phyloP scores from a whole-genome alignment of 805 yeast species.

The Torulaspora delbrueckii region DNA sequence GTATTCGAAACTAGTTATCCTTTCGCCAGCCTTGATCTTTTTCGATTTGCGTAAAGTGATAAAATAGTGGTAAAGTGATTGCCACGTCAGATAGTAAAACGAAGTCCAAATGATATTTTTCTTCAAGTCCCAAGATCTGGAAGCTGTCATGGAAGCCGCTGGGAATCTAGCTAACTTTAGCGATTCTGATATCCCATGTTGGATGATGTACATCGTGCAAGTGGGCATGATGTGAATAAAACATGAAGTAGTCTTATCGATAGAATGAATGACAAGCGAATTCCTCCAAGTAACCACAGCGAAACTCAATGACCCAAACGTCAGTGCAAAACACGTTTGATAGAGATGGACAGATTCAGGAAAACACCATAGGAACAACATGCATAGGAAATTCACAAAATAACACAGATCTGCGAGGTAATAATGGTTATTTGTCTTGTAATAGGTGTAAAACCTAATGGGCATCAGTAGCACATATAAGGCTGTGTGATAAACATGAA shows the following conservation, averaged over 20 bases:
- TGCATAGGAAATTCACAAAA: slow-evolving; percentile 69
- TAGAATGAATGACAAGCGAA: slow-evolving; percentile 82
- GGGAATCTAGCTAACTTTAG: slow-evolving; percentile 60
- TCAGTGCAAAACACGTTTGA: slow-evolving; percentile 77
- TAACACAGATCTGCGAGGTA: slow-evolving; percentile 91
- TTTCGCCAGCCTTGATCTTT: slow-evolving; percentile 71
- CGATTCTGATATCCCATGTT: slow-evolving; percentile 63
- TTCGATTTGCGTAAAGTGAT: slow-evolving; percentile 76
- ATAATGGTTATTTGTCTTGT: slow-evolving; percentile 73
- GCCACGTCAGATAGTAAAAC: slow-evolving; percentile 83
- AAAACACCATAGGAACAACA: slow-evolving; percentile 74
- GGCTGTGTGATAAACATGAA: slow-evolving; percentile 69
- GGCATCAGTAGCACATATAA: slow-evolving; percentile 69
- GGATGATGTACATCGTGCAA: slow-evolving; percentile 75
- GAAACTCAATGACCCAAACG: slow-evolving; percentile 85
- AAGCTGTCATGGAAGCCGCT: slow-evolving; percentile 58
- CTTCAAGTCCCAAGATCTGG: slow-evolving; percentile 59
- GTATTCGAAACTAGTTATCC: slow-evolving; percentile 82
- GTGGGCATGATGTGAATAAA: slow-evolving; percentile 92
- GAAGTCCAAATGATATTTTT: slow-evolving; percentile 64
- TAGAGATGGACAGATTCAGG: slow-evolving; percentile 71
- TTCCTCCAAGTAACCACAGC: slow-evolving; percentile 96
- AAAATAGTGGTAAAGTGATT: slow-evolving; percentile 81
- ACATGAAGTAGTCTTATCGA: slow-evolving; percentile 88
- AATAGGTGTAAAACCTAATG: slow-evolving; percentile 74